Evolutionary conservation across 192 early-diverging fungal species (phyloP).

Genomic region (Entomortierella beljakovae): DNA sequence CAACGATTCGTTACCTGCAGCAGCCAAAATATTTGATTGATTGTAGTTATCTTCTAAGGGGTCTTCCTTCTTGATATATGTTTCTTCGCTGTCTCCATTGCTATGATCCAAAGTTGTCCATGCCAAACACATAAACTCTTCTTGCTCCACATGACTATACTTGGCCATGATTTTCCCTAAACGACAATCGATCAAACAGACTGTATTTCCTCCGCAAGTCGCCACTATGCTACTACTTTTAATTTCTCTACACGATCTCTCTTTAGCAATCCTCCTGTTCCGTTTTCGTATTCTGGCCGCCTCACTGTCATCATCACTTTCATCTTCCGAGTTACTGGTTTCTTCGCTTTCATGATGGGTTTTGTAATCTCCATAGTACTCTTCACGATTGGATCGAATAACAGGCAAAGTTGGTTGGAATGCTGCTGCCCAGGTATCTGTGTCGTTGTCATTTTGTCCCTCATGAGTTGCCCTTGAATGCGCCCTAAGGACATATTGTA

Average conservation of each 20-base stretch:
- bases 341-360: neutral
- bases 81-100: neutral
- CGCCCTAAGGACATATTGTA: conserved; percentile 40
- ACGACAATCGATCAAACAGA: conserved; percentile 58
- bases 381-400: neutral
- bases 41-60: neutral
- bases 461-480: conserved; percentile 45
- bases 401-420: conserved; percentile 54
- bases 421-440: conserved; percentile 57
- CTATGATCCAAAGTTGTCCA: conserved; percentile 57
- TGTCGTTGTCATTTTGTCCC: conserved; percentile 38
- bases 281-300: conserved; percentile 2
- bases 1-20: conserved; percentile 34
- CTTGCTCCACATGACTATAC: conserved; percentile 62
- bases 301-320: conserved; percentile 3
- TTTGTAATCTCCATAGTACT: neutral
- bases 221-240: conserved; percentile 52
- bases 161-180: conserved; percentile 56
- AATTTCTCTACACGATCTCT: neutral
- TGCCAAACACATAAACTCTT: conserved; percentile 60
- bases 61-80: neutral
- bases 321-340: neutral
- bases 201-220: conserved; percentile 56
- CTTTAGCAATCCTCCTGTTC: neutral
- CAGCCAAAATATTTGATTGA: conserved; percentile 53